phyloP scores from a whole-genome alignment of 768 basidiomycete genomes.

The Gymnopilus junonius region DNA sequence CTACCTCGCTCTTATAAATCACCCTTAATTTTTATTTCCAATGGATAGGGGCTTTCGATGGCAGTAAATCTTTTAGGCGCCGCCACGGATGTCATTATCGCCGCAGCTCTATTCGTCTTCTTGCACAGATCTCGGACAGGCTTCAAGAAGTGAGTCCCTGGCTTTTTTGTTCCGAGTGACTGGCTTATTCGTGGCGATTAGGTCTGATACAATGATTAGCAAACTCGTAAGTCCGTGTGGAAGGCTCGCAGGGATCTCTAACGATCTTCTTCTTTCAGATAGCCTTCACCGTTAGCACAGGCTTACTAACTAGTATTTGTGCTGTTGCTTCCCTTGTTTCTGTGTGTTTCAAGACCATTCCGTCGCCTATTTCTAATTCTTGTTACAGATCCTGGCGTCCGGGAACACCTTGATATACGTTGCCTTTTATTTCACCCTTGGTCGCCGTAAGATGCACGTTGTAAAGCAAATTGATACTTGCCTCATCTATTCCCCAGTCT shows the following conservation, averaged over 20 bases:
- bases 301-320: conserved; percentile 36
- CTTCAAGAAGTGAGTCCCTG: conserved; percentile 47
- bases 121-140: conserved; percentile 56
- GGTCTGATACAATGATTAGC: conserved; percentile 59
- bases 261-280: conserved; percentile 37
- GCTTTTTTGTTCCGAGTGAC: neutral
- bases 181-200: conserved; percentile 15
- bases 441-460: conserved; percentile 42
- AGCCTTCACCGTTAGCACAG: conserved; percentile 60
- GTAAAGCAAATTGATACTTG: neutral
- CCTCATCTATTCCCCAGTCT: conserved; percentile 37
- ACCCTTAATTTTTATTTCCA: conserved; percentile 5
- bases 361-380: neutral
- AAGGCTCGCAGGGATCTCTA: neutral
- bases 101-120: conserved; percentile 51
- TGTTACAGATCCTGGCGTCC: conserved; percentile 47
- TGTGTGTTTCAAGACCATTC: conserved; percentile 19
- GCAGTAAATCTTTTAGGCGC: conserved; percentile 58
- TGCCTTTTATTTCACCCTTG: conserved; percentile 60
- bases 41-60: conserved; percentile 54
- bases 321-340: conserved; percentile 39
- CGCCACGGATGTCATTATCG: conserved; percentile 53
- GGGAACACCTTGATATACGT: conserved; percentile 59
- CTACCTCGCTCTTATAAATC: neutral
- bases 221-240: conserved; percentile 39